Evolutionary conservation across 176 grass and related monocot species (phyloP).

Genomic region (Elaeis guineensis): DNA sequence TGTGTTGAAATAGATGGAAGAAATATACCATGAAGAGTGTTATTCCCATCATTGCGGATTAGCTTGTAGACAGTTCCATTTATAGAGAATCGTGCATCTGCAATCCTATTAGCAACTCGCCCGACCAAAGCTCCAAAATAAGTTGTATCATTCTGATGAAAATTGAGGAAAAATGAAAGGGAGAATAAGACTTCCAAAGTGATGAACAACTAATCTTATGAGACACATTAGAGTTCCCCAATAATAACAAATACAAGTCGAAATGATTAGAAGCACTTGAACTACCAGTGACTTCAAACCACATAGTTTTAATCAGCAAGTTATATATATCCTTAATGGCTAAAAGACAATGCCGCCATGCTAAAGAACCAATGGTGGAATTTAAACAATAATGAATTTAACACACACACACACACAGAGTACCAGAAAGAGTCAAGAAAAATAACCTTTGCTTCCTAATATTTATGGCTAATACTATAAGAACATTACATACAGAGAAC

Average conservation of each 20-base stretch:
- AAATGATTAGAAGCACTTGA: background rate
- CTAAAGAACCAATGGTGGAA: no score
- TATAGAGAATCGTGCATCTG: constrained; percentile 52
- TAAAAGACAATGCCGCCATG: no score
- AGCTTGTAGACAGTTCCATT: constrained; percentile 33
- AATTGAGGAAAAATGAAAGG: background rate
- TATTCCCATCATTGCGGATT: constrained; percentile 58
- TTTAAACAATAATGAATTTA: no score
- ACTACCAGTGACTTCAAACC: background rate
- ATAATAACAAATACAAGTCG: no score
- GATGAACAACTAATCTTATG: background rate
- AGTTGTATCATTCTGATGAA: constrained; percentile 45
- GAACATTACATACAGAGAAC: no score
- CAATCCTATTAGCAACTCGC: constrained; percentile 78
- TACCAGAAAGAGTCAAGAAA: no score
- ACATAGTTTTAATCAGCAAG: no score
- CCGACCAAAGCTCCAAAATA: constrained; percentile 88
- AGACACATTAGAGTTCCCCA: no score
- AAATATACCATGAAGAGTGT: constrained; percentile 56
- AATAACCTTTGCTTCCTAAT: no score
- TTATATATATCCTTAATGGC: no score
- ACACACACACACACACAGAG: no score
- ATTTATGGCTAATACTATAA: no score
- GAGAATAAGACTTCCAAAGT: background rate
- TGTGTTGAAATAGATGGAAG: background rate